Percentiles rank a stretch among this genome's conserved stretches.
These are phyloP conservation scores for Daldinia childiae DNA, from an alignment of 495 filamentous ascomycete genomes.

Conservation along the genomic window DNA sequence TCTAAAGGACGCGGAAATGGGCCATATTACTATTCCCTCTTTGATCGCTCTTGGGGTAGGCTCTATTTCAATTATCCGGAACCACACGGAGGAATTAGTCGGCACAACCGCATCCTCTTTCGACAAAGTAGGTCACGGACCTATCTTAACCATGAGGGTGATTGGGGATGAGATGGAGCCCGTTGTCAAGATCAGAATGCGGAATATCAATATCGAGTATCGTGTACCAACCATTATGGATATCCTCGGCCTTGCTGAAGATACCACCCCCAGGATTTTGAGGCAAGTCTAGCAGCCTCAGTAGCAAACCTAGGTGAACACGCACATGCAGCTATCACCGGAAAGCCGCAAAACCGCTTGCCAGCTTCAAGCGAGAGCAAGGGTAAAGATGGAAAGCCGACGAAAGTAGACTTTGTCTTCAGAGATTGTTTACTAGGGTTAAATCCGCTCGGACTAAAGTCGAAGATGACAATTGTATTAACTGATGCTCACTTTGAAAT, in stretches of 20 bases:
- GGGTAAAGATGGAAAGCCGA: conserved; percentile 48
- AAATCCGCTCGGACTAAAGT: conserved; percentile 78
- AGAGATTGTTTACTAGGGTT: conserved; percentile 84
- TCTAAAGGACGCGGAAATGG: conserved; percentile 71
- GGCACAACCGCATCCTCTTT: conserved; percentile 51
- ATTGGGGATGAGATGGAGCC: conserved; percentile 95
- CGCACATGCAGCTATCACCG: conserved; percentile 55
- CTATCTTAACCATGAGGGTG: conserved; percentile 70
- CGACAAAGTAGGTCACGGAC: conserved; percentile 54
- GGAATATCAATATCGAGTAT: conserved; percentile 85
- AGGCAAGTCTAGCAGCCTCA: conserved; percentile 78
- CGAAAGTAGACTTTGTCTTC: conserved; percentile 77
- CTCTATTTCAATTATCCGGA: conserved; percentile 66
- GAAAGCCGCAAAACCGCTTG: conserved; percentile 34
- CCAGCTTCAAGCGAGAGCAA: conserved; percentile 37
- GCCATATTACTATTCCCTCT: conserved; percentile 85
- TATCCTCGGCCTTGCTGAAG: conserved; percentile 72
- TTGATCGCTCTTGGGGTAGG: conserved; percentile 79
- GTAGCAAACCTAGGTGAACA: conserved; percentile 78
- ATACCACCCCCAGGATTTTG: conserved; percentile 77
- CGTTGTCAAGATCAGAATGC: conserved; percentile 83
- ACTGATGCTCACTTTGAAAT: conserved; percentile 76
- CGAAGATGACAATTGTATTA: conserved; percentile 79
- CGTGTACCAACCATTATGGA: conserved; percentile 82
- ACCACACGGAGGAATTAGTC: conserved; percentile 74